Conservation (phyloP, 108 stramenopile species). For the Cyclotella distinguenda region DNA sequence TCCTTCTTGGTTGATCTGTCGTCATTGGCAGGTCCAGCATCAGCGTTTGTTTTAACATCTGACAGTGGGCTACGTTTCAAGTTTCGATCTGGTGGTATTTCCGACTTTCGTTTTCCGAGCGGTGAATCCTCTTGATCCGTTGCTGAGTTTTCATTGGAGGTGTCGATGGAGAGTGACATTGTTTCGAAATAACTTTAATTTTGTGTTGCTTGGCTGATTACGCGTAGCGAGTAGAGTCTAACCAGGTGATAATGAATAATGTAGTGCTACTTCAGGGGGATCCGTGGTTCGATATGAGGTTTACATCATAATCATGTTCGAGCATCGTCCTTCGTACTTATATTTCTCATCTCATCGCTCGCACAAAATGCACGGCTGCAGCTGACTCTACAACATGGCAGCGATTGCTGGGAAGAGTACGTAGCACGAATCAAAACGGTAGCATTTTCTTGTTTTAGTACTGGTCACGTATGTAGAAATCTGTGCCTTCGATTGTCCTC, state of each 20-base stretch:
- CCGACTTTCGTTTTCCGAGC: conserved; percentile 19
- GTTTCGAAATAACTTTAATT: background rate
- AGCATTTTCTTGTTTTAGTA: too few species aligned
- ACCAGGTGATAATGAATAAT: background rate
- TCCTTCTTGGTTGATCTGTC: background rate
- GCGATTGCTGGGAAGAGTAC: too few species aligned
- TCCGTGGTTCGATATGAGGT: too few species aligned
- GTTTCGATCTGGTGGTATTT: background rate
- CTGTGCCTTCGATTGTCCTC: too few species aligned
- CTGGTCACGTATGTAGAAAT: too few species aligned
- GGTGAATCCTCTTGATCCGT: conserved; percentile 12
- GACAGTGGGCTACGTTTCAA: conserved; percentile 24
- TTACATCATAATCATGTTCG: too few species aligned
- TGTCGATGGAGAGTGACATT: conserved; percentile 9
- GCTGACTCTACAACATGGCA: too few species aligned
- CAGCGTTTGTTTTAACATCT: conserved; percentile 3
- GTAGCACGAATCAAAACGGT: too few species aligned
- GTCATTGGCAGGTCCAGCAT: background rate
- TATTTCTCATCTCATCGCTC: too few species aligned
- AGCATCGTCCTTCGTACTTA: too few species aligned
- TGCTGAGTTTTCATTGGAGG: background rate
- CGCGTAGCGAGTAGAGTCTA: background rate
- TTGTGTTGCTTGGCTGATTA: background rate
- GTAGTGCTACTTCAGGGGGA: too few species aligned
- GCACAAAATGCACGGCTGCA: too few species aligned